Conservation (phyloP, 805 yeast genomes). For the Candida oleophila region DNA sequence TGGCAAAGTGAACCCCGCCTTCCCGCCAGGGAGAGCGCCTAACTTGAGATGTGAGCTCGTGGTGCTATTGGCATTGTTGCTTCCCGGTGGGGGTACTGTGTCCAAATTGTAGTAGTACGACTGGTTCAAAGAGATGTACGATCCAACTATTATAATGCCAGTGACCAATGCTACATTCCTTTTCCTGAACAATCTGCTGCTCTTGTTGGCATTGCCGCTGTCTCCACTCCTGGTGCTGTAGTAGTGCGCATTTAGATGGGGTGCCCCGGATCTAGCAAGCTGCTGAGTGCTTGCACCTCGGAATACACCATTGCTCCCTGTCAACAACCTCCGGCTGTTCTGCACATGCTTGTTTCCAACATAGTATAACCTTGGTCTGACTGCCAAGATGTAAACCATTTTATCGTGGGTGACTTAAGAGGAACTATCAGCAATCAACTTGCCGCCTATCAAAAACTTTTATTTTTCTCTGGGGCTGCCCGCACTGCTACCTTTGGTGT, state of each 20-base stretch:
- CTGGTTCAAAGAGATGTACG: conserved; percentile 39
- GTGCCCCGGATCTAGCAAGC: not conserved
- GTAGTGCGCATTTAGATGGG: not conserved
- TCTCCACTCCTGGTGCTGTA: not conserved
- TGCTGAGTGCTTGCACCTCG: conserved; percentile 9
- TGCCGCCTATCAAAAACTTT: not conserved
- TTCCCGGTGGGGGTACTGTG: conserved; percentile 25
- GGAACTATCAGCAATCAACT: not conserved
- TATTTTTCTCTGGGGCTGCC: not conserved
- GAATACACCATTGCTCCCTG: conserved; percentile 13
- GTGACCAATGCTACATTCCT: conserved; percentile 40
- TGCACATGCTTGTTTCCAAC: conserved; percentile 17
- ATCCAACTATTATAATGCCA: conserved; percentile 43
- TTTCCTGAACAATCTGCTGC: conserved; percentile 20
- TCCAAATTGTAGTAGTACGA: conserved; percentile 43
- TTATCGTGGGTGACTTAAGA: not conserved
- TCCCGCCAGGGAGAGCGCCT: conserved; percentile 5
- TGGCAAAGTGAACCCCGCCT: not conserved
- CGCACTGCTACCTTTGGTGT: not conserved
- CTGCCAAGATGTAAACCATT: conserved; percentile 19
- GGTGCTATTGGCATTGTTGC: conserved; percentile 5
- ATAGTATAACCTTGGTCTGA: conserved; percentile 18
- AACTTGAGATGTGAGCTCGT: not conserved
- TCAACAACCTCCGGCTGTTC: conserved; percentile 13
- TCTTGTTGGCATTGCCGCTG: conserved; percentile 5